Conservation (phyloP, 2,329 filamentous ascomycete species). For the Fusarium proliferatum region DNA sequence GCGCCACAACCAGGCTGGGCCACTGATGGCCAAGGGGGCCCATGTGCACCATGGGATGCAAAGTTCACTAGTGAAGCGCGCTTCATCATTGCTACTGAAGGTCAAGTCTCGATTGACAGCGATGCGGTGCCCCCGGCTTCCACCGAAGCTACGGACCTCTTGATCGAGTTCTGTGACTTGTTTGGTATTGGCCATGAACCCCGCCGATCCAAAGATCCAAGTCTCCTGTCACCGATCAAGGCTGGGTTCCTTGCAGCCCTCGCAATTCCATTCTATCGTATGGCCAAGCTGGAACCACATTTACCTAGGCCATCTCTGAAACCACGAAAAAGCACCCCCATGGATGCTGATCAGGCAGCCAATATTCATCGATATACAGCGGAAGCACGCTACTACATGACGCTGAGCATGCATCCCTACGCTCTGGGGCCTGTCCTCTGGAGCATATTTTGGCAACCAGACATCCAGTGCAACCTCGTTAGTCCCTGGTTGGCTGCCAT, state of each 20-base stretch:
- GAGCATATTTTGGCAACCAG: slow-evolving; percentile 48
- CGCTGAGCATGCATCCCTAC: slow-evolving; percentile 46
- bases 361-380: slow-evolving; percentile 33
- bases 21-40: slow-evolving; percentile 31
- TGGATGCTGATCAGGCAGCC: slow-evolving; percentile 19
- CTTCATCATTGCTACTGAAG: slow-evolving; percentile 40
- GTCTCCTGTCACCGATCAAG: slow-evolving; percentile 39
- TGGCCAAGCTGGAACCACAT: slow-evolving; percentile 41
- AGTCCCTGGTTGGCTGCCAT: slow-evolving; percentile 46
- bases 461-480: slow-evolving; percentile 47
- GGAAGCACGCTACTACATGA: slow-evolving; percentile 46
- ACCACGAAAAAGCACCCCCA: not conserved
- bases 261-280: slow-evolving; percentile 43
- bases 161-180: slow-evolving; percentile 43
- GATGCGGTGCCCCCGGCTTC: slow-evolving; percentile 27
- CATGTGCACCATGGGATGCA: slow-evolving; percentile 38
- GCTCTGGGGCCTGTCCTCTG: slow-evolving; percentile 45
- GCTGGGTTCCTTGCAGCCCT: slow-evolving; percentile 43
- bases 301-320: slow-evolving; percentile 35
- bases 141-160: slow-evolving; percentile 38
- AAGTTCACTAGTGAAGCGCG: slow-evolving; percentile 22
- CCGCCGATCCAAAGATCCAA: slow-evolving; percentile 6
- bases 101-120: slow-evolving; percentile 28
- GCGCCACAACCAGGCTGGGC: slow-evolving; percentile 38
- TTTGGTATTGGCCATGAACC: slow-evolving; percentile 41